Conservation (phyloP, 2,329 filamentous ascomycete genomes). For the Dactylella cylindrospora region DNA sequence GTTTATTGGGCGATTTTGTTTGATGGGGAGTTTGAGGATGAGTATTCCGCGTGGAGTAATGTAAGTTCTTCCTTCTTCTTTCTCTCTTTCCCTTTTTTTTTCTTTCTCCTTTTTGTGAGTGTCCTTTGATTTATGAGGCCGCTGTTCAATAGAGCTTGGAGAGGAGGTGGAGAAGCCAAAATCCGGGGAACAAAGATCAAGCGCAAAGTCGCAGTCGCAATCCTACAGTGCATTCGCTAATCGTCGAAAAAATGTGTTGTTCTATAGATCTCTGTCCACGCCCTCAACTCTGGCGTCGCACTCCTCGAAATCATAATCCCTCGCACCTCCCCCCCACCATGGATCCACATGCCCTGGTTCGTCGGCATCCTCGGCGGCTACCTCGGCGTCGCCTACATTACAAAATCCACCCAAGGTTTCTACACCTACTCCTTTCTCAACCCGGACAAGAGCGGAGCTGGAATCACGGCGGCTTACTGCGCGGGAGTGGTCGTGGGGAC, state of each 20-base stretch:
- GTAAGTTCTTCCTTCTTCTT: constrained; percentile 49
- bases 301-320: constrained; percentile 73
- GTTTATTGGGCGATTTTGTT: constrained; percentile 71
- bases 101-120: constrained; percentile 7
- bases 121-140: background rate
- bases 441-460: constrained; percentile 57
- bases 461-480: constrained; percentile 65
- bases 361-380: constrained; percentile 72
- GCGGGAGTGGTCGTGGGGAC: constrained; percentile 61
- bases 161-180: no score
- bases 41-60: constrained; percentile 61
- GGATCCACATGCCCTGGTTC: constrained; percentile 67
- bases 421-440: constrained; percentile 82
- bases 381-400: constrained; percentile 72
- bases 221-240: constrained; percentile 9
- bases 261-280: constrained; percentile 67
- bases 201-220: background rate
- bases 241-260: background rate
- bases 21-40: constrained; percentile 54
- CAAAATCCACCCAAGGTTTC: constrained; percentile 67
- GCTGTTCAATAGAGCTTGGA: no score
- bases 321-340: constrained; percentile 64
- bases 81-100: constrained; percentile 12
- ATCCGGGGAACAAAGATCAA: no score
- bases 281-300: constrained; percentile 70